Conservation (phyloP, 148 eudicot species). For the Fallopia convolvulus region DNA sequence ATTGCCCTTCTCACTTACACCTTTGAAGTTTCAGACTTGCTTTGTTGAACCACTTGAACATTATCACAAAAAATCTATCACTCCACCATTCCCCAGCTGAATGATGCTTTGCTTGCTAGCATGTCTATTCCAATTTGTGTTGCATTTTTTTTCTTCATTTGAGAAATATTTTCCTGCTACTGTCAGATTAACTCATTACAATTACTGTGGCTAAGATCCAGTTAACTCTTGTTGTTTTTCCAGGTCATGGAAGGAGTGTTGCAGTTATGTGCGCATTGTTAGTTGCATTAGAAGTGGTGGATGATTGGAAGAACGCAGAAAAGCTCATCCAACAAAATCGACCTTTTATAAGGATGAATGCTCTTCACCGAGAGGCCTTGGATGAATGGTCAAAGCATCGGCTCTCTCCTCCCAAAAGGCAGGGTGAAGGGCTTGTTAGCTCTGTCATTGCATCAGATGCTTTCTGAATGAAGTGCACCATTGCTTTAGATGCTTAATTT, state of each 20-base stretch:
- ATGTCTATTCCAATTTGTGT: background rate
- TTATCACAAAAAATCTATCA: background rate
- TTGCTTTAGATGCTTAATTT: background rate
- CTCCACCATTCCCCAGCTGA: background rate
- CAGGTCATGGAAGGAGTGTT: conserved; percentile 94
- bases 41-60: background rate
- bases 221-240: conserved; percentile 1
- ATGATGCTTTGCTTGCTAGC: background rate
- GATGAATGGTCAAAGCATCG: conserved; percentile 85
- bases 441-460: conserved; percentile 25
- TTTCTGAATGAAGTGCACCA: conserved; percentile 11
- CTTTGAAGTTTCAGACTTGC: background rate
- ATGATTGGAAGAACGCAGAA: conserved; percentile 91
- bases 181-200: background rate
- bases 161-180: background rate
- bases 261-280: conserved; percentile 81
- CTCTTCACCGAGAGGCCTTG: conserved; percentile 70
- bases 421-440: conserved; percentile 14
- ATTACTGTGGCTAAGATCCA: background rate
- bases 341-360: conserved; percentile 69
- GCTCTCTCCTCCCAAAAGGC: conserved; percentile 43
- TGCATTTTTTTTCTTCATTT: background rate
- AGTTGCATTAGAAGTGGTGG: conserved; percentile 69
- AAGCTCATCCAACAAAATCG: conserved; percentile 52
- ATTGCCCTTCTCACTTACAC: background rate